Evolutionary conservation across 441 rosid species (phyloP).

Genomic region (Corymbia citriodora): DNA sequence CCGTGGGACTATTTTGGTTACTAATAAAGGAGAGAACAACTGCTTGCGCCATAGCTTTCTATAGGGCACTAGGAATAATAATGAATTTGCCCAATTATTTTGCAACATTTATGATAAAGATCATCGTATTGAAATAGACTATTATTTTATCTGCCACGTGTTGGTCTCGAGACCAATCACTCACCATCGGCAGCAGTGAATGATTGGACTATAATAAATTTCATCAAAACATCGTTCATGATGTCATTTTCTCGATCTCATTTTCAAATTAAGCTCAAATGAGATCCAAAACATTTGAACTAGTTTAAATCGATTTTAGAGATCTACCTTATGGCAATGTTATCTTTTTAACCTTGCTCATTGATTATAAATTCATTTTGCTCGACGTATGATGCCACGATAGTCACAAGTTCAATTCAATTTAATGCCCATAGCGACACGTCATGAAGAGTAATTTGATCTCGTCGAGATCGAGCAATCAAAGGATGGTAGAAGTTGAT

Average conservation of each 20-base stretch:
- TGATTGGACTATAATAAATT: background rate
- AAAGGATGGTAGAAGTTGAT: background rate
- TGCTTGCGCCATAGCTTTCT: background rate
- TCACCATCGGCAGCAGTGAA: too few species aligned
- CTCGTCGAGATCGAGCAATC: background rate
- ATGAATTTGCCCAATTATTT: background rate
- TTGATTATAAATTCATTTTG: background rate
- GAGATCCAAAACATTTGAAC: background rate
- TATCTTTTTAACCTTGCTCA: background rate
- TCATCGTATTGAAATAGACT: background rate
- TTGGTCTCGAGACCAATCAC: fast-evolving
- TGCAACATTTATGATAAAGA: background rate
- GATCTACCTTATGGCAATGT: background rate
- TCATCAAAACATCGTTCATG: fast-evolving
- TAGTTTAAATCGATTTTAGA: too few species aligned
- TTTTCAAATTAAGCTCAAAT: background rate
- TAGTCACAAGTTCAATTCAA: background rate
- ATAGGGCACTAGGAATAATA: background rate
- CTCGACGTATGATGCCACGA: fast-evolving
- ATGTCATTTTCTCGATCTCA: background rate
- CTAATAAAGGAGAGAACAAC: background rate
- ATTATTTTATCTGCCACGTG: background rate
- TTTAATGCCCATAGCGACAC: background rate
- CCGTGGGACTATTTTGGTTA: background rate
- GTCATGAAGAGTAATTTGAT: background rate